Evolutionary conservation across 2,329 filamentous ascomycete genomes (phyloP).

Genomic region (Trichoderma cornu-damae): DNA sequence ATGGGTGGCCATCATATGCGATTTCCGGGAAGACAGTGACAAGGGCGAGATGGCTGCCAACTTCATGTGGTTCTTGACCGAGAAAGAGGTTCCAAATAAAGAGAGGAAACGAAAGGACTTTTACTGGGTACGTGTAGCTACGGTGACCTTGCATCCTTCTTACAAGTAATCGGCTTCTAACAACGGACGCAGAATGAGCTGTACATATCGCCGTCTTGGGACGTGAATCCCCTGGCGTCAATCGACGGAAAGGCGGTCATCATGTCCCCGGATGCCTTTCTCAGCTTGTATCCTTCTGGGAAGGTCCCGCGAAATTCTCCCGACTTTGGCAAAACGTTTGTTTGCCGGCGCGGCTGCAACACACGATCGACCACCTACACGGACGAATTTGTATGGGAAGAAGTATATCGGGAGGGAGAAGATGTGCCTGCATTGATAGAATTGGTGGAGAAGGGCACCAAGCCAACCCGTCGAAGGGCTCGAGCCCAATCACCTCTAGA

Average conservation of each 20-base stretch:
- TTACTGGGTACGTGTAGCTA: constrained; percentile 50
- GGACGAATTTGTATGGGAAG: constrained; percentile 86
- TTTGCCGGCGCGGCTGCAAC: constrained; percentile 87
- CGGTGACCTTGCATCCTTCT: background rate
- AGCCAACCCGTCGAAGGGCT: constrained; percentile 48
- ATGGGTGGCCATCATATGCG: constrained; percentile 86
- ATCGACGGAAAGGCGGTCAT: constrained; percentile 87
- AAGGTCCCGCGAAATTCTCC: constrained; percentile 66
- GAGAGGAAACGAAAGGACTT: constrained; percentile 78
- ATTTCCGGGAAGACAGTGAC: constrained; percentile 70
- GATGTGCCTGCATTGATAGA: constrained; percentile 62
- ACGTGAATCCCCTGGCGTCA: constrained; percentile 77
- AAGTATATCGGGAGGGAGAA: constrained; percentile 63
- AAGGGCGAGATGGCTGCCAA: constrained; percentile 66
- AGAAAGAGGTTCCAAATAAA: constrained; percentile 80
- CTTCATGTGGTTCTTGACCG: constrained; percentile 94
- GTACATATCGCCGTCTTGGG: constrained; percentile 83
- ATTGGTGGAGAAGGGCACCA: constrained; percentile 66
- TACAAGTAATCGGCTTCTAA: background rate
- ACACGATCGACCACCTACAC: constrained; percentile 86
- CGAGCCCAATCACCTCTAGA: constrained; percentile 31
- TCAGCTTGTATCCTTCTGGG: constrained; percentile 65
- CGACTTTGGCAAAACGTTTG: constrained; percentile 78
- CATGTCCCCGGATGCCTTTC: constrained; percentile 66
- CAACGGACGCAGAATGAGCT: constrained; percentile 66